These are phyloP conservation scores for Chiua sp. DNA, from an alignment of 1,284 basidiomycete species.

Conservation along the genomic window DNA sequence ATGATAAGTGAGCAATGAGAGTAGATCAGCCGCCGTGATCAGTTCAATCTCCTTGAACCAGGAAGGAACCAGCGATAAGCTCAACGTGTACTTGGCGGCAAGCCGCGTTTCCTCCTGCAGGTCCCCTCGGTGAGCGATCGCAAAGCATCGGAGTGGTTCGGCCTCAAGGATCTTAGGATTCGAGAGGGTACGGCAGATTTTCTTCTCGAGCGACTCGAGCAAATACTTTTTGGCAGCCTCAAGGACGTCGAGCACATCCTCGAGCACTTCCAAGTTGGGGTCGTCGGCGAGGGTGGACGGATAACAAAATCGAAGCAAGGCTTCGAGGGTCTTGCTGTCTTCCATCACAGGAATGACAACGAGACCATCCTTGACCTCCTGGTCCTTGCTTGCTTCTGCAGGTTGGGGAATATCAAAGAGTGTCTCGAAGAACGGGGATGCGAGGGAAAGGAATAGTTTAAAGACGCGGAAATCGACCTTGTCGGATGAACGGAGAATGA, in stretches of 20 bases:
- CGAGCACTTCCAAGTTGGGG: conserved; percentile 15
- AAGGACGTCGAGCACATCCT: conserved; percentile 17
- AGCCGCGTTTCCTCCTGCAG: conserved; percentile 12
- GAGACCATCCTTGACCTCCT: conserved; percentile 26
- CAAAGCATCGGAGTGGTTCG: conserved; percentile 26
- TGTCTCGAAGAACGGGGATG: conserved; percentile 47
- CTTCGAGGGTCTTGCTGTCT: conserved; percentile 19
- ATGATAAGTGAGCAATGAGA: conserved; percentile 28
- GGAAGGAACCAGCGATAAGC: conserved; percentile 14
- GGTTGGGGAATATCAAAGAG: conserved; percentile 50
- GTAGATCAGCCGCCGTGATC: conserved; percentile 21
- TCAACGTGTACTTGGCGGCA: conserved; percentile 22
- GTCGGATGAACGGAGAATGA: conserved; percentile 50
- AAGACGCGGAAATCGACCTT: conserved; percentile 40
- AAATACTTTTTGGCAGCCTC: conserved; percentile 26
- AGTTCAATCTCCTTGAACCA: conserved; percentile 26
- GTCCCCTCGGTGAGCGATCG: conserved; percentile 13
- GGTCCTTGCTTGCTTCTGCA: conserved; percentile 3
- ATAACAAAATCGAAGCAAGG: conserved; percentile 30
- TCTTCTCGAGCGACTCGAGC: conserved; percentile 23
- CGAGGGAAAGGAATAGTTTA: conserved; percentile 36
- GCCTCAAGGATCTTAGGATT: conserved; percentile 20
- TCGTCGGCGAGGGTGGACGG: conserved; percentile 29
- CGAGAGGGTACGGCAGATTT: conserved; percentile 9
- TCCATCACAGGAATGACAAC: conserved; percentile 22